Evolutionary conservation across 2,329 filamentous ascomycete species (phyloP).

Genomic region (Aureobasidium namibiae): DNA sequence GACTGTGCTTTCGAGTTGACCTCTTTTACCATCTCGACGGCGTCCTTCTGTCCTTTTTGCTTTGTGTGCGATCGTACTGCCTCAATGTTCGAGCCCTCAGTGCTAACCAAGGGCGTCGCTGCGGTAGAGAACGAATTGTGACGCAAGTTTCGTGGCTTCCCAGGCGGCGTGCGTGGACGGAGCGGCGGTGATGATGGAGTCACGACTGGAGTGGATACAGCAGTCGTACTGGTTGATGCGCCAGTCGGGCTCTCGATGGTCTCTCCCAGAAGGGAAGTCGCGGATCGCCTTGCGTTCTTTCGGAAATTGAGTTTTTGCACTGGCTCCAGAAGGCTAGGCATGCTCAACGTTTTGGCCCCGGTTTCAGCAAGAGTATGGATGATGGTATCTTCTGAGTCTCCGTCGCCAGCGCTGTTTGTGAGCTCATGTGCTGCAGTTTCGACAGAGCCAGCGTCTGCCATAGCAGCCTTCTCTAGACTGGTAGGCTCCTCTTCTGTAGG

Average conservation of each 20-base stretch:
- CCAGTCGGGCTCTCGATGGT: slow-evolving; percentile 16
- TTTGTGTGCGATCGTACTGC: slow-evolving; percentile 38
- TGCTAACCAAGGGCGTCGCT: slow-evolving; percentile 57
- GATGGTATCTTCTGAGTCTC: slow-evolving; percentile 1
- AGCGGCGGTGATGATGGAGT: slow-evolving; percentile 12
- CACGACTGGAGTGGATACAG: not conserved
- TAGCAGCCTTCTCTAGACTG: slow-evolving; percentile 2
- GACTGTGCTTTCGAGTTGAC: slow-evolving; percentile 12
- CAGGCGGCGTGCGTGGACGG: slow-evolving; percentile 22
- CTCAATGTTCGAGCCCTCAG: slow-evolving; percentile 59
- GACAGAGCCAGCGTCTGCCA: not conserved
- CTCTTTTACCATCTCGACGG: slow-evolving; percentile 35
- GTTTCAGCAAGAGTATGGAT: slow-evolving; percentile 9
- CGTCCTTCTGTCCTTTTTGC: slow-evolving; percentile 49
- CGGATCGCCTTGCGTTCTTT: slow-evolving; percentile 14
- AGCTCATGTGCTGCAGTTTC: slow-evolving; percentile 6
- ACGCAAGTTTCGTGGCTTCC: slow-evolving; percentile 49
- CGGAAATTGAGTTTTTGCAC: slow-evolving; percentile 12
- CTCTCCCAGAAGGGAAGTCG: slow-evolving; percentile 22
- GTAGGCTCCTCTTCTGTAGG: slow-evolving; percentile 3
- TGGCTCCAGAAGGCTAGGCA: slow-evolving; percentile 16
- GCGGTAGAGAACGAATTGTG: slow-evolving; percentile 56
- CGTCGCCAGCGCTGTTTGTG: slow-evolving; percentile 2
- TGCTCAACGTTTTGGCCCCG: slow-evolving; percentile 19
- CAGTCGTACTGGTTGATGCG: slow-evolving; percentile 12